phyloP scores from a whole-genome alignment of 345 rosid genomes.

The Eucalyptus erythrocorys region DNA sequence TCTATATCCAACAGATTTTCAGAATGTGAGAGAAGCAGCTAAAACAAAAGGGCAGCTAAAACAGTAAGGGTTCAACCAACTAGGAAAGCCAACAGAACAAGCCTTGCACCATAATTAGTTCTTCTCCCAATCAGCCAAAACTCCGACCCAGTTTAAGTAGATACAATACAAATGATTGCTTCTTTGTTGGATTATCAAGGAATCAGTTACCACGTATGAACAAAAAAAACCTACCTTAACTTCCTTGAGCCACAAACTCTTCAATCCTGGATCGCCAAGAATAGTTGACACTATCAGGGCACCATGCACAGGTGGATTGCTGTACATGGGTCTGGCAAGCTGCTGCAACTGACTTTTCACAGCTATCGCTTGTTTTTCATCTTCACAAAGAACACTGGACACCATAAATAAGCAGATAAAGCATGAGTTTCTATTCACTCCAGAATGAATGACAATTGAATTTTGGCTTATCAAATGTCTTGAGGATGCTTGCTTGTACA shows the following conservation, averaged over 20 bases:
- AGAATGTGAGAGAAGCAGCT: not conserved
- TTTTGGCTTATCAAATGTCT: not conserved
- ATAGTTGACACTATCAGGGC: slow-evolving; percentile 73
- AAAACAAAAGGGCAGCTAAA: not conserved
- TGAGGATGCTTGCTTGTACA: not conserved
- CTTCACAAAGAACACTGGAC: slow-evolving; percentile 72
- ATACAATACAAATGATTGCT: not conserved
- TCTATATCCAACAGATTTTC: not conserved
- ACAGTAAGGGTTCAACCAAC: not conserved
- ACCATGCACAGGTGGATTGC: slow-evolving; percentile 94
- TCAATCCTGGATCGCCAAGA: slow-evolving; percentile 67
- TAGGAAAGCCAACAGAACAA: not conserved
- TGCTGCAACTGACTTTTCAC: slow-evolving; percentile 96
- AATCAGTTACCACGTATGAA: not conserved
- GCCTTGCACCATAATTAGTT: not conserved
- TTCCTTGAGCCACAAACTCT: slow-evolving; percentile 83
- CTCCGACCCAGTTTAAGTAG: not conserved
- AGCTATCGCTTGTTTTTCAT: slow-evolving; percentile 69
- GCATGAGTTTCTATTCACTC: not conserved
- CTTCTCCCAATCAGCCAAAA: not conserved
- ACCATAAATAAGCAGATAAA: not conserved
- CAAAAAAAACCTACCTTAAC: slow-evolving; percentile 52
- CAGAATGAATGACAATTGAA: not conserved
- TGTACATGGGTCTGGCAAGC: slow-evolving; percentile 97
- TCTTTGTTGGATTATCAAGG: not conserved